Conservation (phyloP, 202 grass and related monocot species). For the Sporobolus alterniflorus region DNA sequence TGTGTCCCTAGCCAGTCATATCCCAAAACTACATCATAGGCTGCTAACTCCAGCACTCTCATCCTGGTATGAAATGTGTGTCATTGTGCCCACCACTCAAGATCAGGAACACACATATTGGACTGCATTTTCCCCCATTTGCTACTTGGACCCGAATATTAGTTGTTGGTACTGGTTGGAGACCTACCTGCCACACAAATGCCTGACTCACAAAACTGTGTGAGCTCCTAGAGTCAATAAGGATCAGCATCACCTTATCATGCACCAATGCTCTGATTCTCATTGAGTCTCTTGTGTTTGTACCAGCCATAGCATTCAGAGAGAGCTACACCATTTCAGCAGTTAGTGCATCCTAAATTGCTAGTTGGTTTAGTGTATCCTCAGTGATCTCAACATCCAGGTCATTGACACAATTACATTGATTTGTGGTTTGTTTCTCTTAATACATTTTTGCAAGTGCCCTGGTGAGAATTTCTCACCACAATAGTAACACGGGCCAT, state of each 20-base stretch:
- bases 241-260: background rate
- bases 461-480: too few species aligned
- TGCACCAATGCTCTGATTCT: background rate
- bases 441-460: too few species aligned
- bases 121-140: rapidly evolving
- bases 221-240: background rate
- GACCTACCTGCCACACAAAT: background rate
- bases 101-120: too few species aligned
- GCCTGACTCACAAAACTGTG: background rate
- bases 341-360: too few species aligned
- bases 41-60: background rate
- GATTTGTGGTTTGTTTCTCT: too few species aligned
- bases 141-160: background rate
- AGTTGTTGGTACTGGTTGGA: background rate
- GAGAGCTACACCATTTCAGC: background rate
- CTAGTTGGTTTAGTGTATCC: too few species aligned
- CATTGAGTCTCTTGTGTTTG: background rate
- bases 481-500: too few species aligned
- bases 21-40: background rate
- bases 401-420: too few species aligned
- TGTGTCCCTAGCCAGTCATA: background rate
- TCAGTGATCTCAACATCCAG: too few species aligned
- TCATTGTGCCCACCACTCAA: background rate
- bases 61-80: background rate
- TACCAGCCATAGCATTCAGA: background rate